These are phyloP conservation scores for Apiotrichum akiyoshidainum DNA, from an alignment of 1,284 basidiomycete species.

Conservation along the genomic window DNA sequence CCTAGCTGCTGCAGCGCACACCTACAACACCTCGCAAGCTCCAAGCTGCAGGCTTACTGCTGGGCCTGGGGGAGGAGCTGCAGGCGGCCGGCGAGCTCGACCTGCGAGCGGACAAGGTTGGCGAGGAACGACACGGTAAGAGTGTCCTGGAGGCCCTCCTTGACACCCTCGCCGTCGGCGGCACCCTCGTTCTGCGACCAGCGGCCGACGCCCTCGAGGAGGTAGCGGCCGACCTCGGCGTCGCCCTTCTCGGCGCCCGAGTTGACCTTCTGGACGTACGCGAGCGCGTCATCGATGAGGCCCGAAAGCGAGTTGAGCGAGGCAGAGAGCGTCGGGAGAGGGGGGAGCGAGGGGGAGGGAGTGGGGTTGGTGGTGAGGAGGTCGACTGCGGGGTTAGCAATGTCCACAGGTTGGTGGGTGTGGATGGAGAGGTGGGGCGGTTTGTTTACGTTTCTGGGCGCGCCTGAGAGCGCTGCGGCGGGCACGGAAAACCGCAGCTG, in stretches of 20 bases:
- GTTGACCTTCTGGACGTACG: constrained; percentile 80
- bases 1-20: background rate
- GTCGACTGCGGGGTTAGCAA: constrained; percentile 59
- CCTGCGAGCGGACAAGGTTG: constrained; percentile 89
- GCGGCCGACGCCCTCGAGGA: constrained; percentile 81
- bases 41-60: constrained; percentile 5
- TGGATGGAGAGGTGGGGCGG: background rate
- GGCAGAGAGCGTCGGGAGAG: constrained; percentile 42
- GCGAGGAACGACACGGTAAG: constrained; percentile 94
- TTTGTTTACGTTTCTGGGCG: background rate
- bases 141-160: constrained; percentile 65
- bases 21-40: background rate
- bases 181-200: constrained; percentile 56
- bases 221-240: constrained; percentile 81
- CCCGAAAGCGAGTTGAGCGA: constrained; percentile 51
- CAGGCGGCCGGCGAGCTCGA: constrained; percentile 85
- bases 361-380: constrained; percentile 57
- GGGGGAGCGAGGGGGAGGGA: constrained; percentile 41
- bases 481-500: too few relatives aligned
- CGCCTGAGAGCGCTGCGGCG: too few relatives aligned
- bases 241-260: constrained; percentile 77
- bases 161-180: constrained; percentile 44
- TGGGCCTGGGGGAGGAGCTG: constrained; percentile 60
- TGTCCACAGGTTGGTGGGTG: background rate
- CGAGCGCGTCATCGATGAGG: constrained; percentile 61